A percentile compares a stretch with the other conserved stretches of the same genome.
Conservation (phyloP, 768 basidiomycete genomes). For the Floccularia luteovirens region DNA sequence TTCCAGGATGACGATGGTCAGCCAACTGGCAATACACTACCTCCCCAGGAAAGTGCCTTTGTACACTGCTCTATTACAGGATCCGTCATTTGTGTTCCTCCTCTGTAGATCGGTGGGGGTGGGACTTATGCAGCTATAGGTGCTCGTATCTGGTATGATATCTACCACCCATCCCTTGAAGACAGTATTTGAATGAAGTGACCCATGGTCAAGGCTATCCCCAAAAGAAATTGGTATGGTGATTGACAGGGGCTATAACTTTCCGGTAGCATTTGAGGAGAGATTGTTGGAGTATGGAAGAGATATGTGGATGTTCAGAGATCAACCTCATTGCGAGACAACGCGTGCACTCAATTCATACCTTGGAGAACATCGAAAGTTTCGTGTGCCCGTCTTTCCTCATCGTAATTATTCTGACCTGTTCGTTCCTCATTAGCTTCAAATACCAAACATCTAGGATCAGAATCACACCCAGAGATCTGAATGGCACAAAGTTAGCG, state of each 20-base stretch:
- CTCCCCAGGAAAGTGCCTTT: conserved; percentile 39
- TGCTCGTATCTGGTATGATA: conserved; percentile 65
- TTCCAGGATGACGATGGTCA: conserved; percentile 51
- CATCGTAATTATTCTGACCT: neutral
- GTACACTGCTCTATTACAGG: neutral
- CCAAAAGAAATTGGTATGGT: conserved; percentile 70
- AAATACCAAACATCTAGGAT: conserved; percentile 69
- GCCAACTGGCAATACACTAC: conserved; percentile 34
- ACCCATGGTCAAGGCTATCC: conserved; percentile 48
- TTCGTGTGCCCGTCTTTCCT: conserved; percentile 5
- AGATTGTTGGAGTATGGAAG: conserved; percentile 54
- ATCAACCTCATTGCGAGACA: conserved; percentile 46
- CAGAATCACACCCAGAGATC: conserved; percentile 65
- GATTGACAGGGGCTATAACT: conserved; percentile 75
- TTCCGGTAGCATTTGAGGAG: conserved; percentile 49
- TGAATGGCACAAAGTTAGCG: conserved; percentile 43
- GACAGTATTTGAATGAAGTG: no score
- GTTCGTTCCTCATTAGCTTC: conserved; percentile 40
- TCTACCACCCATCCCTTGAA: neutral
- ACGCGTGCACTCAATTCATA: conserved; percentile 74
- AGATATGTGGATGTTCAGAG: conserved; percentile 75
- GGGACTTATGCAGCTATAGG: conserved; percentile 80
- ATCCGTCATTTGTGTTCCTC: neutral
- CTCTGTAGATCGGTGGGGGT: conserved; percentile 74
- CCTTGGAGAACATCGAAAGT: conserved; percentile 68